A percentile compares a stretch with the other conserved stretches of the same genome.
These are phyloP conservation scores for Zygotorulaspora chibaensis DNA, from an alignment of 805 yeast species.

Conservation along the genomic window DNA sequence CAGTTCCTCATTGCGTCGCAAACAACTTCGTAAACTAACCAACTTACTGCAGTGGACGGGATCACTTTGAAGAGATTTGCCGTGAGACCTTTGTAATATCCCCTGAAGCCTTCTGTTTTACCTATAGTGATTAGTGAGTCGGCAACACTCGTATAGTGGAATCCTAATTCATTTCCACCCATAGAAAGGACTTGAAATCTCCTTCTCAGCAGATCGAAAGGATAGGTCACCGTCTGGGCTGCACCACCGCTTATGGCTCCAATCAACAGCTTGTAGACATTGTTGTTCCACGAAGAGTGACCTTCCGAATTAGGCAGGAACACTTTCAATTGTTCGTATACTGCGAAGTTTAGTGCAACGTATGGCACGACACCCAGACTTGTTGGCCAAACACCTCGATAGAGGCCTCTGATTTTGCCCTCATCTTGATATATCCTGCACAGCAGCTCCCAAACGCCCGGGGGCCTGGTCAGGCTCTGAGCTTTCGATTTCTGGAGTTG, in stretches of 20 bases:
- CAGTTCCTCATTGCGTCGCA: slow-evolving; percentile 39
- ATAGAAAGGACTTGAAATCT: slow-evolving; percentile 87
- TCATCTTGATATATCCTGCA: slow-evolving; percentile 60
- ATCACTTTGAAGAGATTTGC: slow-evolving; percentile 86
- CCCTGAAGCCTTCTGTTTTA: slow-evolving; percentile 64
- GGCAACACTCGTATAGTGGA: slow-evolving; percentile 68
- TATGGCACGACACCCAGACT: slow-evolving; percentile 93
- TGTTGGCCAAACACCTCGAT: slow-evolving; percentile 87
- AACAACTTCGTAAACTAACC: slow-evolving; percentile 78
- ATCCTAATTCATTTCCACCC: slow-evolving; percentile 69
- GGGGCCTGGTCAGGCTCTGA: slow-evolving; percentile 44
- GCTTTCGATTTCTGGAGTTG: slow-evolving; percentile 43
- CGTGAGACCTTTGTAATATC: slow-evolving; percentile 67
- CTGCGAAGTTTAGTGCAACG: slow-evolving; percentile 87
- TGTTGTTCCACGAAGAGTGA: slow-evolving; percentile 28
- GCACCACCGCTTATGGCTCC: slow-evolving; percentile 89
- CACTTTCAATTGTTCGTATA: slow-evolving; percentile 78
- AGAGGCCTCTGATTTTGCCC: slow-evolving; percentile 77
- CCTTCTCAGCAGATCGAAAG: slow-evolving; percentile 83
- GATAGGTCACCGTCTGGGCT: slow-evolving; percentile 87
- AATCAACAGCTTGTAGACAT: slow-evolving; percentile 55
- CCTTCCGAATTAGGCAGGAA: slow-evolving; percentile 34
- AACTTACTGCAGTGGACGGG: slow-evolving; percentile 94
- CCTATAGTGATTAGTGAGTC: slow-evolving; percentile 73
- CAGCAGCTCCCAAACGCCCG: slow-evolving; percentile 63